Conservation (phyloP, 2,329 filamentous ascomycete species). For the Endoconidiophora polonica region DNA sequence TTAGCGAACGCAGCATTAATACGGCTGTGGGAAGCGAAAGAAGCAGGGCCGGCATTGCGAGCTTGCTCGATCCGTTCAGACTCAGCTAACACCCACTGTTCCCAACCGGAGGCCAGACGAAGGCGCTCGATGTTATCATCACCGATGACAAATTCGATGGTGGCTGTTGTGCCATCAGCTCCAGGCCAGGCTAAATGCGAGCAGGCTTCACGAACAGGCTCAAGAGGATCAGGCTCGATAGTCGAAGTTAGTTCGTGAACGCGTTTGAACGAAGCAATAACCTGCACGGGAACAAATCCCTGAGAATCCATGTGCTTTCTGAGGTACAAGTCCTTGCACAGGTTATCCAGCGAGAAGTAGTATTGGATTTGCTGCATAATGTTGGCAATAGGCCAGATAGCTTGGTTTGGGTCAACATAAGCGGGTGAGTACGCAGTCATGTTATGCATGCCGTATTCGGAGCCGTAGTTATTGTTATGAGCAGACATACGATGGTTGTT, state of each 20-base stretch:
- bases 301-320: constrained; percentile 88
- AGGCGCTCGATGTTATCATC: constrained; percentile 66
- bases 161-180: constrained; percentile 42
- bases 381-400: constrained; percentile 23
- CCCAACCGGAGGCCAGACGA: constrained; percentile 59
- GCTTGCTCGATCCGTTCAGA: constrained; percentile 56
- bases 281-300: constrained; percentile 66
- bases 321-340: constrained; percentile 82
- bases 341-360: constrained; percentile 92
- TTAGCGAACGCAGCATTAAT: constrained; percentile 14
- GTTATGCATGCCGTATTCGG: constrained; percentile 27
- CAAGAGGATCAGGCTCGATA: constrained; percentile 11
- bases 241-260: constrained; percentile 45
- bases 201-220: constrained; percentile 20
- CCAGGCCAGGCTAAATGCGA: constrained; percentile 50
- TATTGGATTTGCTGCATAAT: constrained; percentile 54
- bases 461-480: constrained; percentile 14
- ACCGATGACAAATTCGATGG: constrained; percentile 62
- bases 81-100: constrained; percentile 58
- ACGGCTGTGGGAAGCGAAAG: constrained; percentile 19
- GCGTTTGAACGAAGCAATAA: constrained; percentile 77
- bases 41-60: constrained; percentile 50
- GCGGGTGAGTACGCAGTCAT: constrained; percentile 17
- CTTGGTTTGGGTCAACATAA: constrained; percentile 13
- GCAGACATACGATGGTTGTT: constrained; percentile 17